Evolutionary conservation across 31 red algal species (phyloP).

Genomic region (Porphyra umbilicalis): DNA sequence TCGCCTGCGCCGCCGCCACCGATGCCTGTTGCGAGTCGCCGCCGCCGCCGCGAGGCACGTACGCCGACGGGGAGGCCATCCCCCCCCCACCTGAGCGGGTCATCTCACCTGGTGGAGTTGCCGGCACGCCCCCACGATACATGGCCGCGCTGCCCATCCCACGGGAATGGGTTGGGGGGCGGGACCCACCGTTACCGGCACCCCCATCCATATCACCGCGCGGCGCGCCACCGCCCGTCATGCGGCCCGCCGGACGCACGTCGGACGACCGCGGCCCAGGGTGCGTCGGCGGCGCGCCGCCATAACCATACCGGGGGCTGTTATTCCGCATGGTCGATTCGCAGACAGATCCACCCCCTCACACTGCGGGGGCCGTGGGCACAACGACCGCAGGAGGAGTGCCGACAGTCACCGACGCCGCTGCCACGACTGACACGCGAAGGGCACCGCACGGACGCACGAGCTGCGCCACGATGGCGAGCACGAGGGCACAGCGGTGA

Average conservation of each 20-base stretch:
- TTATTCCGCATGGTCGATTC: background rate
- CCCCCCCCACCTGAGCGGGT: background rate
- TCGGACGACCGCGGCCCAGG: background rate
- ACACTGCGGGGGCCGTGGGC: too few species aligned
- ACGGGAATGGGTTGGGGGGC: background rate
- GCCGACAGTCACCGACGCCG: too few species aligned
- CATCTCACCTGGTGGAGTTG: background rate
- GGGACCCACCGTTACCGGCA: background rate
- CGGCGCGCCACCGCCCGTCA: background rate
- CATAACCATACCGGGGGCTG: background rate
- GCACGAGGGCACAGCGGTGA: too few species aligned
- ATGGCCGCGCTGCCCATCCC: background rate
- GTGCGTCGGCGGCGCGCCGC: background rate
- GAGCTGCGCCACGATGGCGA: too few species aligned
- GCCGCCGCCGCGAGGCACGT: background rate
- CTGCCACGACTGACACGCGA: too few species aligned
- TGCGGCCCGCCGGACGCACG: background rate
- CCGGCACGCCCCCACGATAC: background rate
- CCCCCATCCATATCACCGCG: background rate
- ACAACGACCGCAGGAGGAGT: too few species aligned
- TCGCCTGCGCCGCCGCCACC: background rate
- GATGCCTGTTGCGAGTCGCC: background rate
- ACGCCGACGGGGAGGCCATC: background rate
- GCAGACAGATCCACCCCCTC: background rate
- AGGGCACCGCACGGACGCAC: too few species aligned